Evolutionary conservation across 768 basidiomycete genomes (phyloP).

Genomic region (Glaciozyma martinii): DNA sequence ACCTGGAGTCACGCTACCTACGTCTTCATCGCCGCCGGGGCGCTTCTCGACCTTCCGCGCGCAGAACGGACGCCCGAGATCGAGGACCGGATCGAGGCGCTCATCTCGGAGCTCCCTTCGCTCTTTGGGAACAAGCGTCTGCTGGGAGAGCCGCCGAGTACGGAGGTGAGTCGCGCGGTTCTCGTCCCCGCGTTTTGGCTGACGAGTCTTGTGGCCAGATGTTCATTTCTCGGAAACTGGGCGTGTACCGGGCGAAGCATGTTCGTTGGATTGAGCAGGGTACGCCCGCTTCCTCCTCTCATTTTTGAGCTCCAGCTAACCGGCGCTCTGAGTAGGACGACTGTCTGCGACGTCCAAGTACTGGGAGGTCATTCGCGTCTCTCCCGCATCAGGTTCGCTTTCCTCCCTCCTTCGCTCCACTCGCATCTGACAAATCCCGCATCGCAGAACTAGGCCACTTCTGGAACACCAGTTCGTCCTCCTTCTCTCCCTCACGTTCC

Average conservation of each 20-base stretch:
- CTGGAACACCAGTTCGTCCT: conserved; percentile 14
- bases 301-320: no score
- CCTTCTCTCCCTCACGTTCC: no score
- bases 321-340: no score
- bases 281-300: no score
- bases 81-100: conserved; percentile 1
- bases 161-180: neutral
- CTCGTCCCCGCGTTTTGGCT: neutral
- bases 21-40: conserved; percentile 15
- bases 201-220: neutral
- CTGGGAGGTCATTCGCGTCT: neutral
- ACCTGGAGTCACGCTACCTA: conserved; percentile 7
- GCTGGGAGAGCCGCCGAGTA: conserved; percentile 17
- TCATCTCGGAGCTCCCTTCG: conserved; percentile 9
- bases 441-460: conserved; percentile 20
- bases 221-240: neutral
- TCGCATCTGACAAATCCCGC: neutral
- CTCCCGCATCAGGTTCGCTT: neutral
- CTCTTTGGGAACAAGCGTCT: conserved; percentile 16
- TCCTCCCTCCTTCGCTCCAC: no score
- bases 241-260: no score
- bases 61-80: conserved; percentile 4
- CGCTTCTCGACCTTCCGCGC: conserved; percentile 15
- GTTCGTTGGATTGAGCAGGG: no score
- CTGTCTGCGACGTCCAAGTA: neutral